A percentile compares a stretch with the other conserved stretches of the same genome.
These are phyloP conservation scores for Ogataea thermomethanolica DNA, from an alignment of 805 yeast genomes.

Conservation along the genomic window DNA sequence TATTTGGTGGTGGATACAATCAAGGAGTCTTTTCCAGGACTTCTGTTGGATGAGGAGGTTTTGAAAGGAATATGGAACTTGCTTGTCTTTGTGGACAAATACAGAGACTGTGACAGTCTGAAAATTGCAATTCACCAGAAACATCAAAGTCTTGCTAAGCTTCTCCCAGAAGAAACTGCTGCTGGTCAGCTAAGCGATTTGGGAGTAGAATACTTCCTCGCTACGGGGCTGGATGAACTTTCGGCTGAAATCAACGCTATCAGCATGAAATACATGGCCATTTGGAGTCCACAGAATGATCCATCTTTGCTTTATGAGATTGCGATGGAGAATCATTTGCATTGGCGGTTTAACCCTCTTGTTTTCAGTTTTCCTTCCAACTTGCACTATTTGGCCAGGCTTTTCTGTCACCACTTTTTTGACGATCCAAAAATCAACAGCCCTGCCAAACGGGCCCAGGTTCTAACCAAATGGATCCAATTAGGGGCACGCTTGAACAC, in stretches of 20 bases:
- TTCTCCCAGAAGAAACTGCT: constrained; percentile 32
- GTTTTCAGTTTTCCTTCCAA: constrained; percentile 64
- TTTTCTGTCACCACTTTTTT: constrained; percentile 68
- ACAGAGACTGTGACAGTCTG: constrained; percentile 48
- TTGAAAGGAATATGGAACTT: constrained; percentile 56
- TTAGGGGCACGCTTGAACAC: constrained; percentile 75
- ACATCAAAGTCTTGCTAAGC: constrained; percentile 42
- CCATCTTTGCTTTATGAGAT: constrained; percentile 66
- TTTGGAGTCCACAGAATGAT: constrained; percentile 81
- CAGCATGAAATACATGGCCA: constrained; percentile 57
- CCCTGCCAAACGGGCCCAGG: constrained; percentile 51
- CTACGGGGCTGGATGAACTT: constrained; percentile 48
- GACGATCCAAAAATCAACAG: constrained; percentile 39
- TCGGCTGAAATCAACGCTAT: constrained; percentile 65
- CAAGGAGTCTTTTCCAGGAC: constrained; percentile 60
- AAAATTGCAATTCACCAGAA: constrained; percentile 49
- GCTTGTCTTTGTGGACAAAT: constrained; percentile 46
- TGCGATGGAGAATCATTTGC: constrained; percentile 41
- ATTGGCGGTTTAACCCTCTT: constrained; percentile 65
- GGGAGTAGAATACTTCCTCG: constrained; percentile 46
- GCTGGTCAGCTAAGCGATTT: constrained; percentile 10
- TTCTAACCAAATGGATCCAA: constrained; percentile 80
- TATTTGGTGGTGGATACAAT: constrained; percentile 53
- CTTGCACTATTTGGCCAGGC: constrained; percentile 74
- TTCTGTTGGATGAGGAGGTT: constrained; percentile 59